Percentiles rank a stretch among this genome's conserved stretches.
Evolutionary conservation across 805 yeast species (phyloP).

Genomic region (Kockiozyma suomiensis): DNA sequence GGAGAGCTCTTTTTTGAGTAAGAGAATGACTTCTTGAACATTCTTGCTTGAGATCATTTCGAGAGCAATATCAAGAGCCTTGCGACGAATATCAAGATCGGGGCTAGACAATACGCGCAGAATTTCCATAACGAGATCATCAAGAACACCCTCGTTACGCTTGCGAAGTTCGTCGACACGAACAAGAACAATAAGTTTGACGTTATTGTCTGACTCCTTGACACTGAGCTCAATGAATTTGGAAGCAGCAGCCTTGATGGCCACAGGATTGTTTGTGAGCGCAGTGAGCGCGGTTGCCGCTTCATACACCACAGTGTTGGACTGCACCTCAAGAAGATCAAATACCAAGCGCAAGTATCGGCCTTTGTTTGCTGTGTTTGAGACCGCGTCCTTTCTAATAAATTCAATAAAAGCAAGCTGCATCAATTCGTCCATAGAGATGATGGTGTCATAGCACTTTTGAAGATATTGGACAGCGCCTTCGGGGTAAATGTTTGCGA

Average conservation of each 20-base stretch:
- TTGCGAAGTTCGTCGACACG: slow-evolving; percentile 75
- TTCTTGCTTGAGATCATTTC: slow-evolving; percentile 80
- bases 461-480: slow-evolving; percentile 82
- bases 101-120: slow-evolving; percentile 83
- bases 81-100: slow-evolving; percentile 86
- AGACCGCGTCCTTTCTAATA: slow-evolving; percentile 76
- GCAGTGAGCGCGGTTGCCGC: slow-evolving; percentile 81
- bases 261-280: slow-evolving; percentile 59
- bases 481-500: slow-evolving; percentile 80
- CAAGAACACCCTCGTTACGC: slow-evolving; percentile 77
- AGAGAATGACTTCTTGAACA: slow-evolving; percentile 89
- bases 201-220: slow-evolving; percentile 92
- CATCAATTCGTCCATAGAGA: slow-evolving; percentile 73
- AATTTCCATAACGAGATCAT: slow-evolving; percentile 81
- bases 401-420: slow-evolving; percentile 91
- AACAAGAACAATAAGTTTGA: slow-evolving; percentile 88
- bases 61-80: slow-evolving; percentile 83
- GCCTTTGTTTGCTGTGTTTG: slow-evolving; percentile 63
- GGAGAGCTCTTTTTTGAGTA: slow-evolving; percentile 87
- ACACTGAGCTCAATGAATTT: slow-evolving; percentile 86
- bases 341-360: slow-evolving; percentile 73
- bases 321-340: slow-evolving; percentile 69
- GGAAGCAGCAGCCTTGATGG: slow-evolving; percentile 75
- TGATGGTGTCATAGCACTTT: slow-evolving; percentile 61
- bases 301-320: slow-evolving; percentile 81